A percentile compares a stretch with the other conserved stretches of the same genome.
phyloP scores from a whole-genome alignment of 2,329 filamentous ascomycete genomes.

The Chrysoporthe puriensis region DNA sequence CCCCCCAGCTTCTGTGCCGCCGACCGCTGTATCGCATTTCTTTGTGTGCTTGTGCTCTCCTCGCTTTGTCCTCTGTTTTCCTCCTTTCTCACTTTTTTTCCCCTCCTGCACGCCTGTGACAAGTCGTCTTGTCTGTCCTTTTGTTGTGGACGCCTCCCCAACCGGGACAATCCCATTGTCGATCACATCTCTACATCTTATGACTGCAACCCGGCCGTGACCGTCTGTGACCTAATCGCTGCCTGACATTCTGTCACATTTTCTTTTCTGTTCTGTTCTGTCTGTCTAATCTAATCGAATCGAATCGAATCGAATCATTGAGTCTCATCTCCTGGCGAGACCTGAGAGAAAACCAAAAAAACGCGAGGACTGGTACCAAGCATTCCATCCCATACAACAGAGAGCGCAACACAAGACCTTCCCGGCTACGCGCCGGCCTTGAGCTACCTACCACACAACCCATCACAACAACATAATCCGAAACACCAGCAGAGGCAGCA shows the following conservation, averaged over 20 bases:
- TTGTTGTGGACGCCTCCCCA: conserved; percentile 6
- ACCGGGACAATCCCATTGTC: conserved; percentile 12
- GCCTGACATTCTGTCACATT: background rate
- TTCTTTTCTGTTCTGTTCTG: too few relatives aligned
- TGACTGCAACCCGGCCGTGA: conserved; percentile 4
- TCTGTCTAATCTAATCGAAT: background rate
- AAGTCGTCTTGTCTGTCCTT: conserved; percentile 8
- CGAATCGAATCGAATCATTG: too few relatives aligned
- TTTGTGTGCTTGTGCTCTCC: conserved; percentile 6
- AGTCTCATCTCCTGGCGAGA: conserved; percentile 14
- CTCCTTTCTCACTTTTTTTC: conserved; percentile 5
- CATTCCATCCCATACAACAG: conserved; percentile 11
- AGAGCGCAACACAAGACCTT: conserved; percentile 17
- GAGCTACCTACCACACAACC: conserved; percentile 4
- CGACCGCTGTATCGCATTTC: conserved; percentile 2
- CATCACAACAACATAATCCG: conserved; percentile 13
- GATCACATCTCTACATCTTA: conserved; percentile 21
- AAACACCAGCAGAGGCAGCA: conserved; percentile 9
- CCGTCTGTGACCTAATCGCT: conserved; percentile 4
- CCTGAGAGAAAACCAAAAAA: background rate
- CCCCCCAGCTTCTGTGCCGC: conserved; percentile 2
- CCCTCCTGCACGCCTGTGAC: background rate
- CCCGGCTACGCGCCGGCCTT: conserved; percentile 23
- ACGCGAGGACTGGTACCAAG: background rate
- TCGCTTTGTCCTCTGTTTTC: conserved; percentile 19